phyloP scores from a whole-genome alignment of 768 basidiomycete species.

The Coprinopsis marcescibilis region DNA sequence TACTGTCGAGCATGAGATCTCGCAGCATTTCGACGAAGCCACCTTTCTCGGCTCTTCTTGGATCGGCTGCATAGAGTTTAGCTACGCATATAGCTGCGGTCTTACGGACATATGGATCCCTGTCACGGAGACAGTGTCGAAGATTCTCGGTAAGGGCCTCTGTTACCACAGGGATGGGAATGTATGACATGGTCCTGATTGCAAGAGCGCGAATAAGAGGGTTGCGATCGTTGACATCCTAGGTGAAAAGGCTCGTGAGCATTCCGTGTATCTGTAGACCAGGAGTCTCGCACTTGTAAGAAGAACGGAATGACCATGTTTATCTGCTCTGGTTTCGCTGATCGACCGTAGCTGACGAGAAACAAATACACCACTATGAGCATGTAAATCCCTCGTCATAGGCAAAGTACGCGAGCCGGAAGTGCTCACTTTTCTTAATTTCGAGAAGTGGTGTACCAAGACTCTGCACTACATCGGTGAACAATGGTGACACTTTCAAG shows the following conservation, averaged over 20 bases:
- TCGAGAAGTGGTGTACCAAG: constrained; percentile 92
- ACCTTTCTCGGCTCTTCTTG: constrained; percentile 77
- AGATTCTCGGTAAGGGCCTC: constrained; percentile 85
- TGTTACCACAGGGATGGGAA: constrained; percentile 85
- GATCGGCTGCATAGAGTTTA: constrained; percentile 88
- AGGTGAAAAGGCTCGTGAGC: constrained; percentile 16
- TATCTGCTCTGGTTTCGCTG: constrained; percentile 84
- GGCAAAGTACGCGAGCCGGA: background rate
- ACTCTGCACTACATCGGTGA: constrained; percentile 93
- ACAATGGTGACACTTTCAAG: constrained; percentile 80
- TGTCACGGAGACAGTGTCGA: constrained; percentile 86
- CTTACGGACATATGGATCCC: constrained; percentile 97
- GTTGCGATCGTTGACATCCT: constrained; percentile 96
- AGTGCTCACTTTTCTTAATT: constrained; percentile 93
- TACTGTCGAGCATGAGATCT: constrained; percentile 87
- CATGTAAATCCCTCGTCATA: constrained; percentile 12
- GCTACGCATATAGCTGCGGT: constrained; percentile 98
- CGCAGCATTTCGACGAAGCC: constrained; percentile 89
- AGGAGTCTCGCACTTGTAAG: constrained; percentile 55
- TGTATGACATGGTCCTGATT: constrained; percentile 99
- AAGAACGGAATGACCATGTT: constrained; percentile 88
- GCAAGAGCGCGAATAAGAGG: constrained; percentile 95
- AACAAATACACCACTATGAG: constrained; percentile 92
- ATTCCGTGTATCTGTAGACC: constrained; percentile 1
- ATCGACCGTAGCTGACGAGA: constrained; percentile 92